Percentiles rank a stretch among this genome's conserved stretches.
Conservation (phyloP, 176 grass and related monocot species). For the Musa acuminata region DNA sequence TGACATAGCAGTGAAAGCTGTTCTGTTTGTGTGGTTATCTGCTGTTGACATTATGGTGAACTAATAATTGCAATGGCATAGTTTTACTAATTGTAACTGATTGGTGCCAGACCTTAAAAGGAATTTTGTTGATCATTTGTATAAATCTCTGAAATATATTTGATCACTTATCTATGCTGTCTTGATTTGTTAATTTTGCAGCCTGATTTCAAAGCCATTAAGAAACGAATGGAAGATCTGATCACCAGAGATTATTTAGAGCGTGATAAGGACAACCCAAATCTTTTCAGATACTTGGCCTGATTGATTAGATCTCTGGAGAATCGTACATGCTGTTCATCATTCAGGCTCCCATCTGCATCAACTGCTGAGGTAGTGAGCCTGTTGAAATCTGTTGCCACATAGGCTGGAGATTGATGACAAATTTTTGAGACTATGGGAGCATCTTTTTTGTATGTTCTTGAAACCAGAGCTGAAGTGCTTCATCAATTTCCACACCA, state of each 20-base stretch:
- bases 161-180: not conserved
- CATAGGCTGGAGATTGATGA: not conserved
- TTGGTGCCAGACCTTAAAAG: no score
- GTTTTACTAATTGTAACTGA: no score
- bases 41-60: not conserved
- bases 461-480: no score
- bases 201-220: slow-evolving; percentile 83
- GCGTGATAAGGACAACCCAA: slow-evolving; percentile 57
- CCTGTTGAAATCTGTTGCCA: not conserved
- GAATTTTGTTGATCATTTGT: no score
- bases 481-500: no score
- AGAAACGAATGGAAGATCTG: slow-evolving; percentile 74
- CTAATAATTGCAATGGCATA: not conserved
- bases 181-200: slow-evolving; percentile 8
- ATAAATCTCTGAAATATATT: not conserved
- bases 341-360: not conserved
- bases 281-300: slow-evolving; percentile 71
- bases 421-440: not conserved
- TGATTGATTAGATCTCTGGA: slow-evolving; percentile 20
- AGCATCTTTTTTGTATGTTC: not conserved
- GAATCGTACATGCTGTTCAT: not conserved
- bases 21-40: not conserved
- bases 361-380: not conserved
- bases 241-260: slow-evolving; percentile 73
- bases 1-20: no score